Percentiles rank a stretch among this genome's conserved stretches.
Evolutionary conservation across 164 flowering plant species (phyloP).

Genomic region (Litsea cubeba): DNA sequence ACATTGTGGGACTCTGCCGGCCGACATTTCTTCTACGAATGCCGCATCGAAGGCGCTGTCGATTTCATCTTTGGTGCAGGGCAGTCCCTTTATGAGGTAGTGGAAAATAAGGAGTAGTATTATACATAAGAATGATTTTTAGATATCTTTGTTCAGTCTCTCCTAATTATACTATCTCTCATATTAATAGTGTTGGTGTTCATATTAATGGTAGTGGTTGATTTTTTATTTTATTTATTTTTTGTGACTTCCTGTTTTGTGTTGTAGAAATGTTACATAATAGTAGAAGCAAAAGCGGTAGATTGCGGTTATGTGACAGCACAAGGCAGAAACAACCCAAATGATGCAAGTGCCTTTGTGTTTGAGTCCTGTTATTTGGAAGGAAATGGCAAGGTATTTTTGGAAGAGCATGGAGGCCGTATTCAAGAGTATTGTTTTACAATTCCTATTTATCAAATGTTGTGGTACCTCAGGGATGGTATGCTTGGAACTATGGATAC

Average conservation of each 20-base stretch:
- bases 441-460: conserved; percentile 2
- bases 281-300: neutral
- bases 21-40: conserved; percentile 29
- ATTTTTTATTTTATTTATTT: no score
- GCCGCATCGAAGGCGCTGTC: conserved; percentile 30
- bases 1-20: conserved; percentile 28
- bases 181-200: neutral
- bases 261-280: neutral
- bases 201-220: neutral
- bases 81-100: conserved; percentile 31
- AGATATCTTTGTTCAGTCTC: neutral
- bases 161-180: no score
- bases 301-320: conserved; percentile 22
- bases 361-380: conserved; percentile 7
- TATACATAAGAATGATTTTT: neutral
- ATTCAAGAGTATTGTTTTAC: conserved; percentile 34
- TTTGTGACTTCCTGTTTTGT: neutral
- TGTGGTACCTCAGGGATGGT: conserved; percentile 39
- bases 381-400: conserved; percentile 17
- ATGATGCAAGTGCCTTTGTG: conserved; percentile 26
- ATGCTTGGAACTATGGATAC: conserved; percentile 20
- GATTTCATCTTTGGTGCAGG: conserved; percentile 42
- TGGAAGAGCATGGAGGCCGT: conserved; percentile 37
- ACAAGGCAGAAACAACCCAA: conserved; percentile 12
- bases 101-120: neutral